Conservation (phyloP, 371 early-diverging fungal species). For the Umbelopsis sp. region DNA sequence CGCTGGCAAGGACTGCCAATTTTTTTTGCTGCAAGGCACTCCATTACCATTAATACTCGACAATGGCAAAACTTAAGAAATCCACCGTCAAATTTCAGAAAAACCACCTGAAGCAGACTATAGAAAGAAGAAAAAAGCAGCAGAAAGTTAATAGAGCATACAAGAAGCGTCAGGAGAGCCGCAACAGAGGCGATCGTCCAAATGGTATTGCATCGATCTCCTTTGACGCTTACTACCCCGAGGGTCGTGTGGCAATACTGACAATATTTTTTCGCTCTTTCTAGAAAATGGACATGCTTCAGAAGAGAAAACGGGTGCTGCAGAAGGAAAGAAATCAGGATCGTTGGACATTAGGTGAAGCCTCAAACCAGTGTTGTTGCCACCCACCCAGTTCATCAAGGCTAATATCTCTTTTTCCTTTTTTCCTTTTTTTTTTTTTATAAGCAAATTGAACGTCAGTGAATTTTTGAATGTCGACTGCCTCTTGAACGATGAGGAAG, state of each 20-base stretch:
- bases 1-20: neutral
- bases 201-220: neutral
- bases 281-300: conserved; percentile 24
- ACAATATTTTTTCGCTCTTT: neutral
- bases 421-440: neutral
- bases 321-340: conserved; percentile 25
- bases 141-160: conserved; percentile 69
- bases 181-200: conserved; percentile 22
- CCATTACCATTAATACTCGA: neutral
- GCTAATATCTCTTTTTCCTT: neutral
- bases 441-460: conserved; percentile 31
- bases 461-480: conserved; percentile 45
- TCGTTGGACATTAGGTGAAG: conserved; percentile 22
- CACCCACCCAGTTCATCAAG: neutral
- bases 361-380: conserved; percentile 13
- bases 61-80: conserved; percentile 80
- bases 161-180: conserved; percentile 50
- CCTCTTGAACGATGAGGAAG: conserved; percentile 41
- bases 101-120: conserved; percentile 73
- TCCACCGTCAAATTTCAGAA: conserved; percentile 88
- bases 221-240: neutral
- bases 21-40: conserved; percentile 9
- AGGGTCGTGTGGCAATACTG: neutral
- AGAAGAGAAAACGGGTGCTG: conserved; percentile 26
- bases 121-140: conserved; percentile 70